Conservation (phyloP, 78 protist species). For the Dictyostelium discoideum region DNA sequence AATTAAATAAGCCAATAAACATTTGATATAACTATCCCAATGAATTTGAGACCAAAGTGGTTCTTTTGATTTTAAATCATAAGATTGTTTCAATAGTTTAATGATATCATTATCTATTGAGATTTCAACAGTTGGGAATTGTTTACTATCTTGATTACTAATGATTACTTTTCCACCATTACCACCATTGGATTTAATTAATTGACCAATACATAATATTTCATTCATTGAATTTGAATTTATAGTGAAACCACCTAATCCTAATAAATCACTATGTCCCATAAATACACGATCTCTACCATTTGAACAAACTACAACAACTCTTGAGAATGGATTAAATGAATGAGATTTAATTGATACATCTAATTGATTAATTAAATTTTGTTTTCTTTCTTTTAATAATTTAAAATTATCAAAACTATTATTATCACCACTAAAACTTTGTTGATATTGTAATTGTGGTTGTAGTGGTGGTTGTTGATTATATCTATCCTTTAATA, state of each 20-base stretch:
- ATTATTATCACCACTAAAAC: not conserved
- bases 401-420: not conserved
- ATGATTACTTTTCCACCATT: not conserved
- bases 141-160: not conserved
- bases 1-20: constrained; percentile 27
- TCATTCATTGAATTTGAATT: constrained; percentile 52
- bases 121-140: not conserved
- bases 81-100: not conserved
- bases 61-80: not conserved
- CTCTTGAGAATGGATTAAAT: not conserved
- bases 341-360: not conserved
- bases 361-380: not conserved
- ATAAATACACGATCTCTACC: constrained; percentile 78
- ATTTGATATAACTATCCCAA: constrained; percentile 52
- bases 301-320: constrained; percentile 13
- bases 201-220: constrained; percentile 26
- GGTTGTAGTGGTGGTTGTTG: not conserved
- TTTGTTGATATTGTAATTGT: too few species aligned
- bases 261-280: constrained; percentile 74
- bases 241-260: constrained; percentile 73
- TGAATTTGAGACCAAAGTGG: constrained; percentile 30
- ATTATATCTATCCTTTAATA: constrained; percentile 20
- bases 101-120: not conserved
- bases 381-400: constrained; percentile 1
- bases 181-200: not conserved